Percentiles rank a stretch among this genome's conserved stretches.
These are phyloP conservation scores for Kalaharituber pfeilii DNA, from an alignment of 2,329 filamentous ascomycete genomes.

Conservation along the genomic window DNA sequence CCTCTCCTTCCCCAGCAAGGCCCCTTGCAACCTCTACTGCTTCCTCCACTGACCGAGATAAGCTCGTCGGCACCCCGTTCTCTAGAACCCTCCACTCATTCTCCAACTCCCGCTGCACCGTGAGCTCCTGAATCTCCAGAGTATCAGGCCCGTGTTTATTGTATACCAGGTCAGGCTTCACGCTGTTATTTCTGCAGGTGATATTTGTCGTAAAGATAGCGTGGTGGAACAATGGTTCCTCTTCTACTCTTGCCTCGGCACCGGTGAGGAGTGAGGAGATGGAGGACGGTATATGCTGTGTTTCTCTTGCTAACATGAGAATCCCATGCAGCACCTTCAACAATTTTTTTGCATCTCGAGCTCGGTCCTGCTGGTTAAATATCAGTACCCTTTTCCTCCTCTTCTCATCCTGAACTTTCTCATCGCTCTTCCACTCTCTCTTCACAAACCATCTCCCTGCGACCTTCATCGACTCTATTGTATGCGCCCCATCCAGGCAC, in stretches of 20 bases:
- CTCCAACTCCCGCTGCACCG: conserved; percentile 51
- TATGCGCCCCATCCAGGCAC: conserved; percentile 81
- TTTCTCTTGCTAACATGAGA: conserved; percentile 30
- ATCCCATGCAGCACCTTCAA: conserved; percentile 45
- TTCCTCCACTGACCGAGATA: conserved; percentile 46
- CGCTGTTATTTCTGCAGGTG: conserved; percentile 36
- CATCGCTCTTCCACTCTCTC: conserved; percentile 20
- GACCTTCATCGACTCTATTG: conserved; percentile 60
- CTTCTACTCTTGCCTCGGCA: too few species aligned
- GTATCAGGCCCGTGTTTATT: conserved; percentile 44
- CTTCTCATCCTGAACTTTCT: not conserved
- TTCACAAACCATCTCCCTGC: conserved; percentile 60
- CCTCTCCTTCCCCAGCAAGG: conserved; percentile 25
- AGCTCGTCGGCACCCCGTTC: conserved; percentile 39
- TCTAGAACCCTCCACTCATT: conserved; percentile 42
- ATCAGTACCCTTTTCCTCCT: conserved; percentile 41
- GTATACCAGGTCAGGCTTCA: conserved; percentile 42
- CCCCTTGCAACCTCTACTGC: conserved; percentile 42
- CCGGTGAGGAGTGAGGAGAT: too few species aligned
- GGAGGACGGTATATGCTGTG: too few species aligned
- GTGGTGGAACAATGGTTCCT: conserved; percentile 47
- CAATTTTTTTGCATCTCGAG: conserved; percentile 53
- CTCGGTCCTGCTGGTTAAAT: conserved; percentile 94
- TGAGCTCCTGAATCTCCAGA: conserved; percentile 39
- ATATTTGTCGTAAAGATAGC: conserved; percentile 71